A percentile compares a stretch with the other conserved stretches of the same genome.
Evolutionary conservation across 495 filamentous ascomycete genomes (phyloP).

Genomic region (Halenospora varia): DNA sequence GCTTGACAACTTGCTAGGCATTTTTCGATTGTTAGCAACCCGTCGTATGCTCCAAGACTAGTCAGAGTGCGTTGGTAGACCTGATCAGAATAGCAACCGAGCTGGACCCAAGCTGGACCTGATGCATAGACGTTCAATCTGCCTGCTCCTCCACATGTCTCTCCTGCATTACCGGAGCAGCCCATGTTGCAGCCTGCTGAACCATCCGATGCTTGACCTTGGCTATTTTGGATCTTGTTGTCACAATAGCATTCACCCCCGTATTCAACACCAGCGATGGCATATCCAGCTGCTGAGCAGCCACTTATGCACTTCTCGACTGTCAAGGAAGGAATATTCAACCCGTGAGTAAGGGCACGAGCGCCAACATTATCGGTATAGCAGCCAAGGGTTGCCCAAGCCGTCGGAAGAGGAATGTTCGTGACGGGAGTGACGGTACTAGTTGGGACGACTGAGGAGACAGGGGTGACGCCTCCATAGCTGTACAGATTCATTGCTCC

Average conservation of each 20-base stretch:
- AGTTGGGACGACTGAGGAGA: neutral
- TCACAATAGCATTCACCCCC: conserved; percentile 32
- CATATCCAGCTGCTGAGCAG: conserved; percentile 34
- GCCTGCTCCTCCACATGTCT: conserved; percentile 52
- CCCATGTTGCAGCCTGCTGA: conserved; percentile 46
- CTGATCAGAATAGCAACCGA: conserved; percentile 20
- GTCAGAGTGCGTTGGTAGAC: conserved; percentile 9
- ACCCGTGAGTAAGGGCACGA: conserved; percentile 9
- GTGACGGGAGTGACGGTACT: neutral
- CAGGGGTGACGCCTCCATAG: conserved; percentile 4
- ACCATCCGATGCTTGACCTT: conserved; percentile 37
- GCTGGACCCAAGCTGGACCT: conserved; percentile 21
- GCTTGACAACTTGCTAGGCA: conserved; percentile 34
- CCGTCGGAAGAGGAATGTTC: conserved; percentile 1
- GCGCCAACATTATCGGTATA: conserved; percentile 6
- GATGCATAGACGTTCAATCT: conserved; percentile 32
- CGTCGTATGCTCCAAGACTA: neutral
- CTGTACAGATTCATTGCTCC: conserved; percentile 18
- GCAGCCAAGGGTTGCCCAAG: conserved; percentile 36
- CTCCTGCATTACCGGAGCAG: conserved; percentile 48
- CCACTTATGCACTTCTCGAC: conserved; percentile 32
- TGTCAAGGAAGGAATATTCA: conserved; percentile 33
- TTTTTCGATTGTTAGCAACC: conserved; percentile 34
- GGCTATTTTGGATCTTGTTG: conserved; percentile 23
- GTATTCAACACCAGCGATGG: conserved; percentile 39